Base-by-base conservation (phyloP, 208 protist species). In the Acanthamoeba divionensis region DNA sequence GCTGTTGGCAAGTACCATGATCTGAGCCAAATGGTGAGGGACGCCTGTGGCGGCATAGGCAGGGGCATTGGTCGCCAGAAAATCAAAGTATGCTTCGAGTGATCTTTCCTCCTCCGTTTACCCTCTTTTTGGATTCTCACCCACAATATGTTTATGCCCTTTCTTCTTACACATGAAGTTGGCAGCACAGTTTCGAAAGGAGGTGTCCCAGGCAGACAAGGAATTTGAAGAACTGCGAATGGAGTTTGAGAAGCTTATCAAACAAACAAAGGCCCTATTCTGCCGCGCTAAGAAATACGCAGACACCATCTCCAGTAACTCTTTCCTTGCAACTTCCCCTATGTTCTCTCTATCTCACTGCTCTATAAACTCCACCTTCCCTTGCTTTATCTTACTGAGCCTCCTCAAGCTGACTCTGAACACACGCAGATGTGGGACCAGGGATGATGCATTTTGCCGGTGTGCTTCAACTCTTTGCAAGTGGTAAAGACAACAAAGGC, bases 231-330 rank as follows among this genome's bases (percentile, higher is more conserved):
- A 29, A 38, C 52, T 65, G 24, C 24, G 75, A 33, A 50, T 66
- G 6, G 75, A 85, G 33, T 85, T 85, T 41, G 75, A 85, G 24
- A 50, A 85, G 75, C 75, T 85, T 33, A 33, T 85, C 52, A 24
- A 36, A 6, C 60, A 85, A 41, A 57, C 65, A 18, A 26, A 50
- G 13, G 38, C 36, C 33, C 75, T 85, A 24, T 57, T 66, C 52
- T 66, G 65, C 33, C 75, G 75, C 4, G 75, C 65, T 0, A 26
- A 26, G 50, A 50, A 57, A 18, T 85, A 85, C 54, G 65, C 60
- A 50, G 65, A 85, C 36, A 85, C 44, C 0, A 66, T 57, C 52
- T 85, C 75, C 0, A 57, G 75, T 85, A n/a, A 65, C 75, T 9
- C 21, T 18, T 31, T 9, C 24, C 33, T 55, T 33, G 52, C 18